Evolutionary conservation across 441 rosid species (phyloP), one percentile per base, ranked within the genome.

Genomic region (Syzygium syzygioides): DNA sequence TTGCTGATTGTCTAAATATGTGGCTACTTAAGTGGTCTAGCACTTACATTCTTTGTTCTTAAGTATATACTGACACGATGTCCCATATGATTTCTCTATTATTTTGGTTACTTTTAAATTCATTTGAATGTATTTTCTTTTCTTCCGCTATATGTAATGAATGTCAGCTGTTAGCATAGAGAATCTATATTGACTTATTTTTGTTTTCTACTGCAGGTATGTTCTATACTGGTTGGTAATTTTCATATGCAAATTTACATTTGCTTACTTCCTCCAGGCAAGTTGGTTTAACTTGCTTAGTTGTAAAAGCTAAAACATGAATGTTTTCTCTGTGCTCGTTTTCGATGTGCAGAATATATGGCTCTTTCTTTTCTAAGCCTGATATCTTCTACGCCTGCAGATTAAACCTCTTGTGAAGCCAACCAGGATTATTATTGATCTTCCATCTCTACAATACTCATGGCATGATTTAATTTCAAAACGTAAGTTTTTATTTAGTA

Each of bases 241-340:
- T 92, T 94, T 96, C 90, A 93, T 89, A 37, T 93, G 98, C 96
- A 98, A 97, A 93, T 98, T 97, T 92, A 92, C 95, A 83, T 98
- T 98, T 91, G 94, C 99, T 34, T 98, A 98, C 94, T 98, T 98
- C 94, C 99, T 98, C 93, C 99, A 98, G 99, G 99, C 90, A 95
- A 95, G 95, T 56, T 32, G 57, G 84, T 89, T 32, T 76, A 76
- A 76, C 52, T 23, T 37, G 83, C 83, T 20, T 76, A 76, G 52
- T 37, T 37, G 83, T 20, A 76, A 76, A 37, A 7, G 83, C 83
- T 23, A 71, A 71, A 25, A 15, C 17, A 76, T 41, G 52, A 76
- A 25, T 76, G 17, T 76, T 41, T 76, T 37, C n/a, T 20, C n/a
- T 37, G 52, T 76, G 52, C 18, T 76, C 2, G 17, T 37, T 26